These are phyloP conservation scores for Hypoxylon sp. DNA, from an alignment of 2,329 filamentous ascomycete species.

Conservation along the genomic window DNA sequence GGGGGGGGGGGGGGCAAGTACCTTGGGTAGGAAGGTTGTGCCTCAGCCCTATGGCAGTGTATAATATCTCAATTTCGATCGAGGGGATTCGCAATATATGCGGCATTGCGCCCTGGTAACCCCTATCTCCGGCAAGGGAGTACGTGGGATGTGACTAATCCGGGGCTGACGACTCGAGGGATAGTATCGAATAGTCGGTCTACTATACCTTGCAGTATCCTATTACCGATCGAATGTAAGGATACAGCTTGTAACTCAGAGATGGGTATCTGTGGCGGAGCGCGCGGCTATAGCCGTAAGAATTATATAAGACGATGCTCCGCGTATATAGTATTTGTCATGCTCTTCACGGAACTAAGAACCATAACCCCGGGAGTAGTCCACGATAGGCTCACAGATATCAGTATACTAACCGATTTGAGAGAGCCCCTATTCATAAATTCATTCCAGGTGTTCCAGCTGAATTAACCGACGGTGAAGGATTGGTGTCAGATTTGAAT, in stretches of 20 bases:
- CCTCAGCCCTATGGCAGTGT: neutral
- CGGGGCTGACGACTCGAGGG: neutral
- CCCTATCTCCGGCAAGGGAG: conserved; percentile 1
- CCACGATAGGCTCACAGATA: neutral
- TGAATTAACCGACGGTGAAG: neutral
- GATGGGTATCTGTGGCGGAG: neutral
- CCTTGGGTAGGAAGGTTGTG: neutral
- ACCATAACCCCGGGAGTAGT: neutral
- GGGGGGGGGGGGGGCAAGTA: neutral
- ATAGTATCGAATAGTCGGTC: neutral
- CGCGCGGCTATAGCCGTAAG: neutral
- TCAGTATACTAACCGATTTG: neutral
- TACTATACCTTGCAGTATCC: neutral
- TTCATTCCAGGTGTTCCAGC: neutral
- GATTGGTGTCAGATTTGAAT: neutral
- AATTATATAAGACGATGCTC: neutral
- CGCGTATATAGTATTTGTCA: neutral
- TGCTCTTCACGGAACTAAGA: neutral
- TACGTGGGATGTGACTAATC: conserved; percentile 1
- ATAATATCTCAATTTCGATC: neutral
- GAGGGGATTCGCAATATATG: neutral
- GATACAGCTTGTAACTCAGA: neutral
- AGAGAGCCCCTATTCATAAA: neutral
- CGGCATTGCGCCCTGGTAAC: neutral
- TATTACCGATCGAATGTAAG: neutral